Evolutionary conservation across 257 asterid genomes (phyloP), one percentile per base, ranked within the genome.

Genomic region (Capsicum baccatum): DNA sequence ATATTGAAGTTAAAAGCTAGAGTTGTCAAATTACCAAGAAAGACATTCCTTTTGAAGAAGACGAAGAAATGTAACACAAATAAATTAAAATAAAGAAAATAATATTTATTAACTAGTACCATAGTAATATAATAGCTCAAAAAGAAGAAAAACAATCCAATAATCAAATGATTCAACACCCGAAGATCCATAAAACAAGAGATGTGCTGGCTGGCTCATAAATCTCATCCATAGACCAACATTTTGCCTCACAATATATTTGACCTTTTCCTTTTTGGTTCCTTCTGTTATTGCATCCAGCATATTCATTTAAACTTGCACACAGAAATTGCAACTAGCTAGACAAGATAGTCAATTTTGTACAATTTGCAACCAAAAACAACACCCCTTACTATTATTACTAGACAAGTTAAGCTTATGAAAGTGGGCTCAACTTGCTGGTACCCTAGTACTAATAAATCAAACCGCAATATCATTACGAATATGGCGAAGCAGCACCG

Each of bases 401-500:
- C 6, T 21, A 50, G 44, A 26, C 33, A 26, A 26, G 33, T 26
- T 26, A 26, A 26, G 33, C 33, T 19, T 0, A 15, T 6, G 44
- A 52, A 50, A 50, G 19, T 50, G 12, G 12, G 12, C 19, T 74
- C 3, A 6, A 21, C 80, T 74, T 48, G n/a, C n/a, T 73, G 42
- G 3, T 48, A 73, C 80, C 6, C 42, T 12, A 19, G 19, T 74
- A 74, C 21, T 74, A 74, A 74, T 21, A 19, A 19, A 50, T 74
- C 59, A 81, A 63, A 44, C 60, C 12, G 37, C 44, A 42, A 81
- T 81, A 64, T 62, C 84, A 60, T 81, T 55, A 81, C 15, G 71
- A 62, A 81, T 60, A 62, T 81, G 73, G 10, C 74, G 78, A 0
- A 81, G 78, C 35, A 81, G 44, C 42, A 81, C 73, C 26, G 84